Percentiles rank a stretch among this genome's conserved stretches.
Conservation (phyloP, 352 stramenopile genomes). For the Globisporangium mamillatum region DNA sequence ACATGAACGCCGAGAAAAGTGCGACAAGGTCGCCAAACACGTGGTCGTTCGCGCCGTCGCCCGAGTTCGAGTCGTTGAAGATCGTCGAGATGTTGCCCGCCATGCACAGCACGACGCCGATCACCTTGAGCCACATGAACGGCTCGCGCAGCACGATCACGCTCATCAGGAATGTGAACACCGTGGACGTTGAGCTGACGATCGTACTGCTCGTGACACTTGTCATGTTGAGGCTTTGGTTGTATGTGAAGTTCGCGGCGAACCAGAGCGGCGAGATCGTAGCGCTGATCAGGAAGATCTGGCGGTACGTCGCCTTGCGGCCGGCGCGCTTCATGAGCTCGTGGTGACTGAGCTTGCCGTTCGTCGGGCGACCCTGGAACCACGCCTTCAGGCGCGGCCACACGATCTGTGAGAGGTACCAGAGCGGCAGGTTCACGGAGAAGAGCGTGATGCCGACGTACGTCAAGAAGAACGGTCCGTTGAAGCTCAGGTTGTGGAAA, state of each 20-base stretch:
- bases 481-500: constrained; percentile 83
- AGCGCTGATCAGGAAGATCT: constrained; percentile 42
- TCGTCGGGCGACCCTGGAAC: constrained; percentile 32
- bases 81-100: constrained; percentile 87
- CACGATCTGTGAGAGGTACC: constrained; percentile 58
- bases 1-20: constrained; percentile 85
- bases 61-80: constrained; percentile 65
- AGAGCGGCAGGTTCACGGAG: constrained; percentile 78
- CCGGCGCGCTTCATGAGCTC: constrained; percentile 30
- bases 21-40: constrained; percentile 68
- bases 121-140: constrained; percentile 79
- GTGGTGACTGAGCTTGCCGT: constrained; percentile 35
- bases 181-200: constrained; percentile 89
- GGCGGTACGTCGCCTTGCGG: constrained; percentile 33
- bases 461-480: constrained; percentile 87
- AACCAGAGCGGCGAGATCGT: constrained; percentile 94
- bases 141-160: constrained; percentile 79
- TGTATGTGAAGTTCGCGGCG: constrained; percentile 94
- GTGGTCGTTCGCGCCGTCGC: constrained; percentile 25
- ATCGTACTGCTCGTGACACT: constrained; percentile 95
- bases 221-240: constrained; percentile 90
- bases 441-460: constrained; percentile 88
- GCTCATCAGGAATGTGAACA: constrained; percentile 94
- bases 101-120: constrained; percentile 89
- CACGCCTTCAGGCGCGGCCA: constrained; percentile 36